Conservation (phyloP, 345 rosid species). For the Pugionium dolabratum region DNA sequence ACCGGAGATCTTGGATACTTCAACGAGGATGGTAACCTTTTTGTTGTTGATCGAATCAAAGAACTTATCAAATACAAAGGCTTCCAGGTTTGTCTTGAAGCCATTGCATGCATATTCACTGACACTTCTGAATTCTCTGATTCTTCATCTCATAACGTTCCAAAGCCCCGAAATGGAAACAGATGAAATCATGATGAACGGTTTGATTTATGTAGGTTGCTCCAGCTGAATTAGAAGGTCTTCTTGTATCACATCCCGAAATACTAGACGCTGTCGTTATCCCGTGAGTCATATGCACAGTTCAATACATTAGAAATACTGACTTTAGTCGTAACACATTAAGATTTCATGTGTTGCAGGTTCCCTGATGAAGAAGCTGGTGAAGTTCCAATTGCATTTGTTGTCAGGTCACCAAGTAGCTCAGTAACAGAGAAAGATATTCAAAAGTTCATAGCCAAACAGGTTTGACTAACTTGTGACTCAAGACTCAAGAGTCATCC, state of each 20-base stretch:
- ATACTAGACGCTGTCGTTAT: slow-evolving; percentile 85
- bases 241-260: slow-evolving; percentile 85
- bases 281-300: slow-evolving; percentile 60
- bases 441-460: slow-evolving; percentile 67
- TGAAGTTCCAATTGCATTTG: slow-evolving; percentile 85
- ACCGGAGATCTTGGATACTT: slow-evolving; percentile 93
- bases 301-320: neutral
- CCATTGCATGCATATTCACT: neutral
- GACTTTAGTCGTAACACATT: neutral
- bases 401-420: slow-evolving; percentile 66
- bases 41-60: slow-evolving; percentile 82
- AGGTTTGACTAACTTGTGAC: slow-evolving; percentile 46
- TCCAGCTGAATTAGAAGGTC: slow-evolving; percentile 96
- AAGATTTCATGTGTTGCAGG: slow-evolving; percentile 39
- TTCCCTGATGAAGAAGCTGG: slow-evolving; percentile 94
- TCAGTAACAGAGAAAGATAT: slow-evolving; percentile 68
- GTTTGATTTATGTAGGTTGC: slow-evolving; percentile 62
- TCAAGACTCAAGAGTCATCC: slow-evolving; percentile 1
- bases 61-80: slow-evolving; percentile 95
- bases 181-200: neutral
- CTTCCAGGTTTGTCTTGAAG: slow-evolving; percentile 59
- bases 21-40: slow-evolving; percentile 69
- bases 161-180: neutral
- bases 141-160: neutral
- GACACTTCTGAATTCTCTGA: slow-evolving; percentile 12